Percentiles rank a stretch among this genome's conserved stretches.
Evolutionary conservation across 257 asterid genomes (phyloP).

Genomic region (Scutellaria barbata): DNA sequence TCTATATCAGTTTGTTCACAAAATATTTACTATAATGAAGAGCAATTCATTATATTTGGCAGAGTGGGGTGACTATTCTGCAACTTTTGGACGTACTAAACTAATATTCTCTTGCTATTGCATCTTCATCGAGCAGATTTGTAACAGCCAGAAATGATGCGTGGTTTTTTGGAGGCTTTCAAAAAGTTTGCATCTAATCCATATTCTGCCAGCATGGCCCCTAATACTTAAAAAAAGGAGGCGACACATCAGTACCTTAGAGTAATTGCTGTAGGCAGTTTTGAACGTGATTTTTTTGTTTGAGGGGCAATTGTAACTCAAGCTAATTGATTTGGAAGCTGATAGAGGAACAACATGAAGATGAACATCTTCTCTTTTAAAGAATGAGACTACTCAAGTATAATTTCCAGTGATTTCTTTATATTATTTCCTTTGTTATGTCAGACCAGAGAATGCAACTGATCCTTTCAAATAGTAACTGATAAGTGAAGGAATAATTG

Average conservation of each 20-base stretch:
- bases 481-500: conserved; percentile 25
- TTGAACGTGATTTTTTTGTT: not conserved
- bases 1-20: conserved; percentile 23
- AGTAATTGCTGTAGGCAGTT: conserved; percentile 13
- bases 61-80: conserved; percentile 2
- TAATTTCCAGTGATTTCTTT: not conserved
- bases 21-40: conserved; percentile 3
- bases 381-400: not conserved
- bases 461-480: conserved; percentile 18
- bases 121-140: conserved; percentile 20
- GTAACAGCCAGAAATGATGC: conserved; percentile 14
- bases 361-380: not conserved
- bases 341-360: conserved; percentile 15
- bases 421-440: conserved; percentile 16
- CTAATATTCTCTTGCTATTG: conserved; percentile 25
- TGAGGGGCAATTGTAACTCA: conserved; percentile 19
- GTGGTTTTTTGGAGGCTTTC: not conserved
- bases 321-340: conserved; percentile 17
- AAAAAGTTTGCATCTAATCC: not conserved
- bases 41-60: not conserved
- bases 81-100: conserved; percentile 22
- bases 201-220: conserved; percentile 9
- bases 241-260: conserved; percentile 14
- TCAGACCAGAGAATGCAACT: conserved; percentile 15
- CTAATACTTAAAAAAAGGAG: not conserved